Evolutionary conservation across 192 early-diverging fungal genomes (phyloP).

Genomic region (Chytriomyces sp.): DNA sequence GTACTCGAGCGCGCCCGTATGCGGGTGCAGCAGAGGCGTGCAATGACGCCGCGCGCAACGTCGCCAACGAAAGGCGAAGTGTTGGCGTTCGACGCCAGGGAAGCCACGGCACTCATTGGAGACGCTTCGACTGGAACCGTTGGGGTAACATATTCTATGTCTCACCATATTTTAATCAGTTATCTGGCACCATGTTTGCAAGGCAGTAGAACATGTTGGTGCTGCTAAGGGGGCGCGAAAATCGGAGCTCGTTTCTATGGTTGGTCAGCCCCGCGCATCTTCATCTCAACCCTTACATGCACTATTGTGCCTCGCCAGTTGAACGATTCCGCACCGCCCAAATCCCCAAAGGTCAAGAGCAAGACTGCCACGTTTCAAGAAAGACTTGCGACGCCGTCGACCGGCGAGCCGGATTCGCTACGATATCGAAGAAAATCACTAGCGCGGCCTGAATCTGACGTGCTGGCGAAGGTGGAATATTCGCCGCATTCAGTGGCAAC

Average conservation of each 20-base stretch:
- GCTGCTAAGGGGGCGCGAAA: not conserved
- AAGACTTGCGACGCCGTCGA: not conserved
- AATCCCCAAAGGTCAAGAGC: not conserved
- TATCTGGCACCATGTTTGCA: not conserved
- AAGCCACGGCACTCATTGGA: not conserved
- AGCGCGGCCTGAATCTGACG: not conserved
- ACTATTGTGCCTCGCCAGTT: not conserved
- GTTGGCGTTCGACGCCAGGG: not conserved
- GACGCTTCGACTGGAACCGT: not conserved
- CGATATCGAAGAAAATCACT: conserved; percentile 15
- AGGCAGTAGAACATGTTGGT: not conserved
- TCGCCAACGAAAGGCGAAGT: no score
- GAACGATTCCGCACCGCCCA: not conserved
- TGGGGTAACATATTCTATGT: not conserved
- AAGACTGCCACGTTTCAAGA: not conserved
- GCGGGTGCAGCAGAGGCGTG: no score
- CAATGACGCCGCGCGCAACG: no score
- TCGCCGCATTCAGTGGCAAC: not conserved
- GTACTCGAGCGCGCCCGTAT: no score
- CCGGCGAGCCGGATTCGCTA: not conserved
- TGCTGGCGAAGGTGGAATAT: not conserved
- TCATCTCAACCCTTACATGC: not conserved
- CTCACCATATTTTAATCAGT: not conserved
- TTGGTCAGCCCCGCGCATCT: not conserved
- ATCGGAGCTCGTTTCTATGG: conserved; percentile 8